A percentile compares a stretch with the other conserved stretches of the same genome.
Evolutionary conservation across 148 eudicot species (phyloP).

Genomic region (Camellia japonica): DNA sequence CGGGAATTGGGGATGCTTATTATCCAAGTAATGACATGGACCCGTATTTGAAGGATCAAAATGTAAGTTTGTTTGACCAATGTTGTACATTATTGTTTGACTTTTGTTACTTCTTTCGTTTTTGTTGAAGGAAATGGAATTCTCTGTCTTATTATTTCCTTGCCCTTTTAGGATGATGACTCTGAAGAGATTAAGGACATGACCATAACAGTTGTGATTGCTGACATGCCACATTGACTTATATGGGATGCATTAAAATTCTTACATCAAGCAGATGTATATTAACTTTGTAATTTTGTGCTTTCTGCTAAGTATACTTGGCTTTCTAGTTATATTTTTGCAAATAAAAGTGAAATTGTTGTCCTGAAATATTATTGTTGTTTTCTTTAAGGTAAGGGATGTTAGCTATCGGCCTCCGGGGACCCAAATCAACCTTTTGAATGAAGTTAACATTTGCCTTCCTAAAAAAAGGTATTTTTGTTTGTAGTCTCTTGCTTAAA

Average conservation of each 20-base stretch:
- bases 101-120: too few species aligned
- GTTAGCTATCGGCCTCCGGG: slow-evolving; percentile 81
- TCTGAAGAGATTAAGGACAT: too few species aligned
- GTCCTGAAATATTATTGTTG: slow-evolving; percentile 8
- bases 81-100: too few species aligned
- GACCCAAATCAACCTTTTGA: slow-evolving; percentile 68
- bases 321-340: not conserved
- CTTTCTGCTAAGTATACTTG: not conserved
- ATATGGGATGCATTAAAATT: not conserved
- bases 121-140: too few species aligned
- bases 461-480: slow-evolving; percentile 60
- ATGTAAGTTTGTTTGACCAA: too few species aligned
- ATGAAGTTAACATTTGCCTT: slow-evolving; percentile 61
- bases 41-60: too few species aligned
- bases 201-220: too few species aligned
- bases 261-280: not conserved
- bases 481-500: not conserved
- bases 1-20: too few species aligned
- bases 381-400: slow-evolving; percentile 55
- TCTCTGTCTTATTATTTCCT: too few species aligned
- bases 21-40: too few species aligned
- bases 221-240: not conserved
- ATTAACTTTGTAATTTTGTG: not conserved
- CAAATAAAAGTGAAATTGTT: not conserved
- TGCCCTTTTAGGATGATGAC: too few species aligned